Conservation (phyloP, 2,329 filamentous ascomycete genomes). For the Penicillium palitans region DNA sequence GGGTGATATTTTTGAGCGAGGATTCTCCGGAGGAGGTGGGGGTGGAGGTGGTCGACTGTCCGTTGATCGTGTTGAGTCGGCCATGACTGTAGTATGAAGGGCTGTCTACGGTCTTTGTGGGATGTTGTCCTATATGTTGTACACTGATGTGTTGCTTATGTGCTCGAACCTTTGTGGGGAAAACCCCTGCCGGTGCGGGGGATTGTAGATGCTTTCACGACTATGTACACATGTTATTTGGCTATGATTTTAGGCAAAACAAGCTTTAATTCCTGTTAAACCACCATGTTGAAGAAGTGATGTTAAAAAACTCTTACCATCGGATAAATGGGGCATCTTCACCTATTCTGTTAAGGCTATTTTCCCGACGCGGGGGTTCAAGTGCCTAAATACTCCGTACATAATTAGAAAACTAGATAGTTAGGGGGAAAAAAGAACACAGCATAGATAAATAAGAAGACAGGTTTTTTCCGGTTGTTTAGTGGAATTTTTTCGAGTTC, state of each 20-base stretch:
- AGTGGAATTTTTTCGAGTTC: too few species aligned
- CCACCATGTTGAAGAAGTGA: not conserved
- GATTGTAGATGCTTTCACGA: not conserved
- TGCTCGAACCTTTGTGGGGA: not conserved
- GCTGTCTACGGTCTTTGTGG: not conserved
- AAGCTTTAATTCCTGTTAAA: not conserved
- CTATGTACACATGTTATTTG: not conserved
- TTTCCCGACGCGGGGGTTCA: slow-evolving; percentile 18
- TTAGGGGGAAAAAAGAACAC: too few species aligned
- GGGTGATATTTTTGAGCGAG: slow-evolving; percentile 5
- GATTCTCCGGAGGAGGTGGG: slow-evolving; percentile 5
- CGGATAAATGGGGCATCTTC: slow-evolving; percentile 9
- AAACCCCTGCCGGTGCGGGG: not conserved
- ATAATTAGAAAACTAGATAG: not conserved
- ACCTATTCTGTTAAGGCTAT: slow-evolving; percentile 1
- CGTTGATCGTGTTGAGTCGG: not conserved
- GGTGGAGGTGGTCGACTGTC: not conserved
- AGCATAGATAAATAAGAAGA: not conserved
- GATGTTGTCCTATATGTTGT: too few species aligned
- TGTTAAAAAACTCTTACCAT: not conserved
- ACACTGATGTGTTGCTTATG: too few species aligned
- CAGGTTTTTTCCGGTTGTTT: not conserved
- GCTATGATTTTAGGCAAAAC: not conserved
- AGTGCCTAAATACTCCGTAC: slow-evolving; percentile 8
- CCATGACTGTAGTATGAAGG: not conserved